These are phyloP conservation scores for Schrenkiella parvula DNA, from an alignment of 345 rosid species.

Conservation along the genomic window DNA sequence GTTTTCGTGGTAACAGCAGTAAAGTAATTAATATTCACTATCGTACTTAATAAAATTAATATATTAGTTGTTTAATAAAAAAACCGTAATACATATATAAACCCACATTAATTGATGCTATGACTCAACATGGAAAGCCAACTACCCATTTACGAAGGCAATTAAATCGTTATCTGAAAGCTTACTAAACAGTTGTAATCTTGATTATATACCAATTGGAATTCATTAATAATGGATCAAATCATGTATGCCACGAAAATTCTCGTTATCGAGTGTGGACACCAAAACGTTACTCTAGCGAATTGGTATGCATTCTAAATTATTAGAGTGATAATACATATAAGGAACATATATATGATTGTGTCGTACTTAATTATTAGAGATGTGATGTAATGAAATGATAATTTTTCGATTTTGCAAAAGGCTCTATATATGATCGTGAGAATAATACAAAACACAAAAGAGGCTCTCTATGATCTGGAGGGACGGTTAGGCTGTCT, in stretches of 20 bases:
- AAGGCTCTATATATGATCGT: not conserved
- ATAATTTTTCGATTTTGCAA: not conserved
- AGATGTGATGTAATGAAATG: conserved; percentile 7
- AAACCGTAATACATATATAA: too few species aligned
- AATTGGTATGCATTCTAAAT: not conserved
- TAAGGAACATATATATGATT: not conserved
- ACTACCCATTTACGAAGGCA: not conserved
- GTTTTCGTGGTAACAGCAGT: not conserved
- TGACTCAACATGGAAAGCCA: conserved; percentile 12
- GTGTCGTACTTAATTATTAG: conserved; percentile 12
- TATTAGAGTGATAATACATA: not conserved
- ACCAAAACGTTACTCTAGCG: not conserved
- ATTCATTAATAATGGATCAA: not conserved
- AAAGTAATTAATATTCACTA: conserved; percentile 4
- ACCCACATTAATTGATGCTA: not conserved
- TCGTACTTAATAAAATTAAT: not conserved
- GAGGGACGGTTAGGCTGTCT: conserved; percentile 29
- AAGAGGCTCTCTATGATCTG: conserved; percentile 9
- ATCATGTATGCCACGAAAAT: conserved; percentile 24
- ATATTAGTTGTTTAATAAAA: too few species aligned
- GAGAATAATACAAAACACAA: not conserved
- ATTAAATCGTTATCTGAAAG: not conserved
- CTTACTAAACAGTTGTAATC: not conserved
- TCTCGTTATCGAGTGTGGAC: conserved; percentile 8
- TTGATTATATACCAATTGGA: not conserved